These are phyloP conservation scores for Abortiporus biennis DNA, from an alignment of 1,284 basidiomycete species.

Conservation along the genomic window DNA sequence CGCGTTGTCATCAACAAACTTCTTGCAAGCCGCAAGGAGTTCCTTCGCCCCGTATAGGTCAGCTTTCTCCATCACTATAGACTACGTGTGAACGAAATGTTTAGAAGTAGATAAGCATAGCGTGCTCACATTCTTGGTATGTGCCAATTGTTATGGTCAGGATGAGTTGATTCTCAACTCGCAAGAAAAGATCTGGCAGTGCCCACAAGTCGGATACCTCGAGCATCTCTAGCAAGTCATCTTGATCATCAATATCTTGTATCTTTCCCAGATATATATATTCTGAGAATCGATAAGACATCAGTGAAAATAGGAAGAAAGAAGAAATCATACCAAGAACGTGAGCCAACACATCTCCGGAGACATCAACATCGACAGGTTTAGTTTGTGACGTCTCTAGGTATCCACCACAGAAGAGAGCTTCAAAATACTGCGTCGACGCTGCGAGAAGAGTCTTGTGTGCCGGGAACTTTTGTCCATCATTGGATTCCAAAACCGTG, in stretches of 20 bases:
- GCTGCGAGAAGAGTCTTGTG: slow-evolving; percentile 28
- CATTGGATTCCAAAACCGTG: slow-evolving; percentile 21
- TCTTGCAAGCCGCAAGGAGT: neutral
- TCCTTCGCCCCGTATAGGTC: neutral
- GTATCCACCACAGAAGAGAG: slow-evolving; percentile 22
- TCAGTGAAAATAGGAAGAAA: slow-evolving; percentile 5
- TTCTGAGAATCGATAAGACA: slow-evolving; percentile 10
- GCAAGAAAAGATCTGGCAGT: neutral
- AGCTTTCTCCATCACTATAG: neutral
- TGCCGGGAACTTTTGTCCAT: slow-evolving; percentile 19
- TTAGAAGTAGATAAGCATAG: neutral
- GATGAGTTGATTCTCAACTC: neutral
- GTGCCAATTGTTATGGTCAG: neutral
- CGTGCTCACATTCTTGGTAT: neutral
- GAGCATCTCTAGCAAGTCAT: neutral
- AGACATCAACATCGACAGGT: slow-evolving; percentile 11
- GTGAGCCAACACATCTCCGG: neutral
- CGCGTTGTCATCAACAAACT: neutral
- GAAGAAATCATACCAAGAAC: slow-evolving; percentile 20
- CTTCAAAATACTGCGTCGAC: slow-evolving; percentile 22
- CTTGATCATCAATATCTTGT: slow-evolving; percentile 7
- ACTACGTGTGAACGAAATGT: neutral
- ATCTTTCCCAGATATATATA: slow-evolving; percentile 14
- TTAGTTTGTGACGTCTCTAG: slow-evolving; percentile 13
- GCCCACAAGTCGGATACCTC: neutral